Evolutionary conservation across 2,329 filamentous ascomycete species (phyloP), one percentile per base, ranked within the genome.

Genomic region (Stenocarpella maydis): DNA sequence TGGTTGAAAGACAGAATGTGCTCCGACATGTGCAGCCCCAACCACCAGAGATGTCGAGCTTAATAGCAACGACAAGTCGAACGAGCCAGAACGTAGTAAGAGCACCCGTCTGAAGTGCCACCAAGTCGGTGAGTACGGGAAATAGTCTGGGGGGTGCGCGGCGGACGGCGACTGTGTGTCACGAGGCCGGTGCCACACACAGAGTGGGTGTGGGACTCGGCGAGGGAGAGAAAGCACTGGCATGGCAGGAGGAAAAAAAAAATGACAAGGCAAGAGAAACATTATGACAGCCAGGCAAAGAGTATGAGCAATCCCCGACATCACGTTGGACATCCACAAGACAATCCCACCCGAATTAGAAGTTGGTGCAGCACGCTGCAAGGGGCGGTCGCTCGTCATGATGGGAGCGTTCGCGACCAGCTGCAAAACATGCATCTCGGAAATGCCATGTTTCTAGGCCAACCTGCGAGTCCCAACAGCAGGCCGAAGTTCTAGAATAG

Each of bases 221-320:
- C 58, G 58, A 63, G 58, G 50, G 34, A 49, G n/a, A 24, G 49
- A 49, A 21, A 43, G 39, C 39, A 47, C 50, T 31, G 4, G 39
- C 63, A 54, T 47, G n/a, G 64, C 47, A 66, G 31, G n/a, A 60
- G 12, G 10, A 41, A 50, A 65, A n/a, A 53, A 28, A 50, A 65
- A 53, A 43, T 8, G 26, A 65, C 26, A 21, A 34, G 63, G 60
- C 21, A 50, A 52, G 49, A 39, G 37, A 50, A 50, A 65, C 45
- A 39, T 34, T 45, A 12, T 65, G 47, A 45, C 24, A 55, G 52
- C 47, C 47, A 31, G 21, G 24, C 26, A 66, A 34, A 47, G 39
- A 55, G 26, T n/a, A 66, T 66, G 50, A n/a, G 17, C 45, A 37
- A 47, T 28, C 50, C n/a, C 39, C 50, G 64, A 55, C 5, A 19